Percentiles rank a stretch among this genome's conserved stretches.
phyloP scores from a whole-genome alignment of 1,284 basidiomycete genomes.

The Phlebopus sp. region DNA sequence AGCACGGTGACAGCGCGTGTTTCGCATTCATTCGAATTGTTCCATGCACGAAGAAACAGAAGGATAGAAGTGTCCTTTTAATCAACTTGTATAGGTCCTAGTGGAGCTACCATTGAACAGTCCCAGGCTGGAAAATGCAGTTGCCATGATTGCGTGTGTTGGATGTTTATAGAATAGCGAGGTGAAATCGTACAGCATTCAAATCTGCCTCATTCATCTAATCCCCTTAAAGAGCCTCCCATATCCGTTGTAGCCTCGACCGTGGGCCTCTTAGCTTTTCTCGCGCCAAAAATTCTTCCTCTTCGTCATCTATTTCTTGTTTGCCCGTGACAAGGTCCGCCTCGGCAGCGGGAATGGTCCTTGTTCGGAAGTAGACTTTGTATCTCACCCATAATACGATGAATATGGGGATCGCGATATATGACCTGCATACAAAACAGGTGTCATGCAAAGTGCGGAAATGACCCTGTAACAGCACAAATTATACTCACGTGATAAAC shows the following conservation, averaged over 20 bases:
- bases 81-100: too few relatives aligned
- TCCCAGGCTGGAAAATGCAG: too few relatives aligned
- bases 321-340: slow-evolving; percentile 23
- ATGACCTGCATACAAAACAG: slow-evolving; percentile 9
- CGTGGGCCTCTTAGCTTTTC: slow-evolving; percentile 10
- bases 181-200: neutral
- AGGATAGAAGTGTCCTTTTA: too few relatives aligned
- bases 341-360: slow-evolving; percentile 22
- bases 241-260: slow-evolving; percentile 8
- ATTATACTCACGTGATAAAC: slow-evolving; percentile 27
- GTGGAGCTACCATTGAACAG: too few relatives aligned
- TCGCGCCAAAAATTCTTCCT: slow-evolving; percentile 11
- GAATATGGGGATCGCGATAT: slow-evolving; percentile 18
- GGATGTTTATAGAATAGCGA: neutral
- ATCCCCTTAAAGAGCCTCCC: slow-evolving; percentile 5
- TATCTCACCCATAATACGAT: slow-evolving; percentile 10
- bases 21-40: neutral
- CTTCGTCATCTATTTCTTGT: slow-evolving; percentile 13
- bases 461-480: slow-evolving; percentile 22
- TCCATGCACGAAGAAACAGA: too few relatives aligned
- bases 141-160: too few relatives aligned
- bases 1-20: neutral
- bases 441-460: slow-evolving; percentile 21
- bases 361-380: slow-evolving; percentile 25
- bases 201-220: slow-evolving; percentile 9